A percentile compares a stretch with the other conserved stretches of the same genome.
These are phyloP conservation scores for Ceratocystis cubensis DNA, from an alignment of 2,329 filamentous ascomycete species.

Conservation along the genomic window DNA sequence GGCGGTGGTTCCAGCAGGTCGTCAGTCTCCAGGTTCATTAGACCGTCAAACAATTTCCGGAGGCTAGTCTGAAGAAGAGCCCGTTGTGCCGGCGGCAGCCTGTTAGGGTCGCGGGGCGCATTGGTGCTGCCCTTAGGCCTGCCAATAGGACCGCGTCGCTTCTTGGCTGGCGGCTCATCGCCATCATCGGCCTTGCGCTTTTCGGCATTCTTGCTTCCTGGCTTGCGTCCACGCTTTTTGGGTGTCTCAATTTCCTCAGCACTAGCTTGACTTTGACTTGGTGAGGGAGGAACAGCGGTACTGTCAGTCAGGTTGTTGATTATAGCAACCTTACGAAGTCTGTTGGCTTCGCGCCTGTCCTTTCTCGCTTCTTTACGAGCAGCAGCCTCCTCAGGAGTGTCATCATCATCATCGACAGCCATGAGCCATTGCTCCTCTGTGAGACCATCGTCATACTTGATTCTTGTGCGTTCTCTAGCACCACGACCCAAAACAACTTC, in stretches of 20 bases:
- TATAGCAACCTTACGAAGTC: conserved; percentile 44
- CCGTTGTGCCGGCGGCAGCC: conserved; percentile 54
- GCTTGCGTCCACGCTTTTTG: conserved; percentile 78
- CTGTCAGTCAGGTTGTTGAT: conserved; percentile 20
- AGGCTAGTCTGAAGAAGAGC: conserved; percentile 68
- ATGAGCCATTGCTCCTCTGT: conserved; percentile 99
- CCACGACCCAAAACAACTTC: conserved; percentile 71
- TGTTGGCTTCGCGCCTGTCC: conserved; percentile 66
- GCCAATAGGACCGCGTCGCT: conserved; percentile 58
- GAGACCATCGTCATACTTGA: conserved; percentile 91
- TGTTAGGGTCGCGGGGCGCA: conserved; percentile 31
- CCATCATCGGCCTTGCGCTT: conserved; percentile 81
- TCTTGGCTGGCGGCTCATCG: conserved; percentile 66
- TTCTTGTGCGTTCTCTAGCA: conserved; percentile 84
- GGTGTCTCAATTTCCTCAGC: conserved; percentile 57
- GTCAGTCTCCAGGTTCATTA: conserved; percentile 77
- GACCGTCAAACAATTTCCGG: conserved; percentile 59
- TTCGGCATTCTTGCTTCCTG: conserved; percentile 50
- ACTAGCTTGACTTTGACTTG: conserved; percentile 64
- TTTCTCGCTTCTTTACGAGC: conserved; percentile 78
- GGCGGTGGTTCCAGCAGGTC: conserved; percentile 46
- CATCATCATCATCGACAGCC: conserved; percentile 93
- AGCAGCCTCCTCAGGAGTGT: conserved; percentile 83
- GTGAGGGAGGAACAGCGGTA: conserved; percentile 45
- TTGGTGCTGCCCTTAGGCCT: conserved; percentile 48